phyloP scores from a whole-genome alignment of 2,329 filamentous ascomycete species.

The Fusarium abutilonis region DNA sequence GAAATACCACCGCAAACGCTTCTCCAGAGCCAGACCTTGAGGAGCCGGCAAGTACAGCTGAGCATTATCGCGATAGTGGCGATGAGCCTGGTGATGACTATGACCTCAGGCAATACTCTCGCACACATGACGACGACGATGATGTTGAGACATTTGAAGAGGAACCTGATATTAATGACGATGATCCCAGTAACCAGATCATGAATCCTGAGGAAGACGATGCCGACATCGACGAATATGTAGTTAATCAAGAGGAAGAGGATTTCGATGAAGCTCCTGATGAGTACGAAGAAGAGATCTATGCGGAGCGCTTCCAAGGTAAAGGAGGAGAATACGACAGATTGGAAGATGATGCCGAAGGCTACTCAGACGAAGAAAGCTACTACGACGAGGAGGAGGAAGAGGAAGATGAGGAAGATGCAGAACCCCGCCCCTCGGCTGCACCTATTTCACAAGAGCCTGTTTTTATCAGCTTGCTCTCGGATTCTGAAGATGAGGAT shows the following conservation, averaged over 20 bases:
- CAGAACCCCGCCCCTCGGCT: slow-evolving; percentile 20
- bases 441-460: slow-evolving; percentile 47
- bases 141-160: slow-evolving; percentile 46
- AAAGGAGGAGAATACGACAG: slow-evolving; percentile 37
- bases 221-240: slow-evolving; percentile 44
- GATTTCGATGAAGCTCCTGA: slow-evolving; percentile 24
- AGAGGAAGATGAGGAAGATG: slow-evolving; percentile 31
- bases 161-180: slow-evolving; percentile 44
- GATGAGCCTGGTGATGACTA: slow-evolving; percentile 50
- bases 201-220: slow-evolving; percentile 38
- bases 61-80: slow-evolving; percentile 41
- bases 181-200: slow-evolving; percentile 39
- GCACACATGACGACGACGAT: slow-evolving; percentile 49
- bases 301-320: slow-evolving; percentile 34
- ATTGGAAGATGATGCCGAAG: slow-evolving; percentile 47
- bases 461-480: slow-evolving; percentile 59
- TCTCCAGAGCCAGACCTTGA: slow-evolving; percentile 22
- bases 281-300: slow-evolving; percentile 43
- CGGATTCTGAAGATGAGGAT: slow-evolving; percentile 58
- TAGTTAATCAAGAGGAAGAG: slow-evolving; percentile 38
- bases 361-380: slow-evolving; percentile 43
- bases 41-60: slow-evolving; percentile 34
- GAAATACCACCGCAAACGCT: slow-evolving; percentile 4
- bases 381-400: slow-evolving; percentile 37
- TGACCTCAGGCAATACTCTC: slow-evolving; percentile 49